Conservation (phyloP, 495 filamentous ascomycete species). For the Xylaria grammica region DNA sequence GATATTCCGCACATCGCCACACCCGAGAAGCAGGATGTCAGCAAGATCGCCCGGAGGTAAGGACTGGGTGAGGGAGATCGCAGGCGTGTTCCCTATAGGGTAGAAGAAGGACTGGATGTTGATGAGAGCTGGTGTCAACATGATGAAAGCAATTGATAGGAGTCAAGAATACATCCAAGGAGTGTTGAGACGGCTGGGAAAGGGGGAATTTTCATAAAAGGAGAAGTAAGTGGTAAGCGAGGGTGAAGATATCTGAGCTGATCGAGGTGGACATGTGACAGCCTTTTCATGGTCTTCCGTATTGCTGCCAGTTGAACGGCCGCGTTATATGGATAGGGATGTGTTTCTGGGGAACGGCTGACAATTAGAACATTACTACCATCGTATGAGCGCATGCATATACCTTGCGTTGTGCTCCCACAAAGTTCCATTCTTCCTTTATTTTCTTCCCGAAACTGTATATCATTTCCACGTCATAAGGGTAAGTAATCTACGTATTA, state of each 20-base stretch:
- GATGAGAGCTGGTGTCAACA: slow-evolving; percentile 23
- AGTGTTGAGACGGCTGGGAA: not conserved
- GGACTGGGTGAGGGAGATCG: slow-evolving; percentile 34
- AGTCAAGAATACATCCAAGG: not conserved
- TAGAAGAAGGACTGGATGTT: slow-evolving; percentile 23
- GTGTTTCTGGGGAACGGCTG: too few species aligned
- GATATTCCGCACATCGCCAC: slow-evolving; percentile 40
- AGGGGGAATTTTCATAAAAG: not conserved
- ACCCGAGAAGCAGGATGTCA: slow-evolving; percentile 41
- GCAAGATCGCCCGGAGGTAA: slow-evolving; percentile 34
- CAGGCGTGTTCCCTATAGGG: slow-evolving; percentile 38
- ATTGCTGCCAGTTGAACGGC: too few species aligned
- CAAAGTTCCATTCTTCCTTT: too few species aligned
- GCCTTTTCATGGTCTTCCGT: too few species aligned
- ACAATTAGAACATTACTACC: too few species aligned
- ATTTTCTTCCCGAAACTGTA: too few species aligned
- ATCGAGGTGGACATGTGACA: not conserved
- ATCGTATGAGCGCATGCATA: too few species aligned
- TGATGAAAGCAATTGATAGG: slow-evolving; percentile 10
- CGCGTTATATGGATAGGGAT: too few species aligned
- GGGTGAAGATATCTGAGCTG: not conserved
- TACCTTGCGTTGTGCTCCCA: too few species aligned
- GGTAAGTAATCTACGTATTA: too few species aligned
- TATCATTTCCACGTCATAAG: too few species aligned
- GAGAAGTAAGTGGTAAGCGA: not conserved